Evolutionary conservation across 176 grass and related monocot species (phyloP), one percentile per base, ranked within the genome.

Genomic region (Miscanthus lutarioriparius): DNA sequence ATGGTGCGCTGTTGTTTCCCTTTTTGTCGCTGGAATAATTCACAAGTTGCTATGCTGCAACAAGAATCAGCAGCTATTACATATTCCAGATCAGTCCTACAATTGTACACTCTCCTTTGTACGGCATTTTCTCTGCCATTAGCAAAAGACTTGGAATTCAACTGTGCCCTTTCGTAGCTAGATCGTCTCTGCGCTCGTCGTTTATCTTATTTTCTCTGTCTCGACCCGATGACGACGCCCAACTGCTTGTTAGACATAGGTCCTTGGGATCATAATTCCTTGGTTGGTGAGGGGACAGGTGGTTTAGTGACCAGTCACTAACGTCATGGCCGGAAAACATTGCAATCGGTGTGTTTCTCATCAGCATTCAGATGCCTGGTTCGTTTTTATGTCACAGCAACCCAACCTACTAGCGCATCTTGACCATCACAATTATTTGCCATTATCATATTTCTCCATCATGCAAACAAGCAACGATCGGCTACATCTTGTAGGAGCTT

Each of bases 351-450:
- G 20, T 12, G 64, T 70, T 81, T 85, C 77, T 85, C 77, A 76
- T 49, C 32, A 64, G 30, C 63, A 63, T 71, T 76, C 13, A 76
- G 48, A 47, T 51, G 70, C 40, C 67, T 71, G 70, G 33, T 74
- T 45, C 71, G 77, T 48, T 89, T 82, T 89, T 35, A 71, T 81
- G 77, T 89, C 83, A 63, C 87, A 68, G 28, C 83, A 89, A 76
- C 78, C 72, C 17, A 86, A 77, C 78, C 78, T 89, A 33, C 63
- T 81, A 30, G 41, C 11, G 25, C 47, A 35, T 61, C 14, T 59
- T 27, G 37, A 36, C 33, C 71, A 64, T 80, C 76, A 49, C 51
- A 40, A 65, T 49, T 62, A 26, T 26, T 59, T 67, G 68, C 7
- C 6, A 80, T 38, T 66, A 28, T 72, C 43, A 47, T 72, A 47